phyloP scores from a whole-genome alignment of 768 basidiomycete genomes.

The Ephemerocybe angulata region DNA sequence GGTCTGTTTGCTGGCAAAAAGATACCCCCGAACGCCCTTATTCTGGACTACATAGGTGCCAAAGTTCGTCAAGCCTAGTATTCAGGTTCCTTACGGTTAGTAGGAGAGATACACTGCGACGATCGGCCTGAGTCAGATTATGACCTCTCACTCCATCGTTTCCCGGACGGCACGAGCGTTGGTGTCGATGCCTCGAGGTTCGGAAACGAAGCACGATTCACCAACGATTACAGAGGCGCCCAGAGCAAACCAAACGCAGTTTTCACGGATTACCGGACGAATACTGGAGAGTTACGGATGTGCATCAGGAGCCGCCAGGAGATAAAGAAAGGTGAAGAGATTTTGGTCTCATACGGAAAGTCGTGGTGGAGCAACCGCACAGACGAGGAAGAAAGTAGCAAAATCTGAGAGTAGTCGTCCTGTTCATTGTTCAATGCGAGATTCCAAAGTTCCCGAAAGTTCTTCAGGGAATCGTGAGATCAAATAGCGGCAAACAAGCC shows the following conservation, averaged over 20 bases:
- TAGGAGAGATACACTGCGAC: constrained; percentile 81
- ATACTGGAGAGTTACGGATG: constrained; percentile 67
- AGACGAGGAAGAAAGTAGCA: neutral
- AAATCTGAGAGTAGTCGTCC: neutral
- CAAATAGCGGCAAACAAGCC: constrained; percentile 31
- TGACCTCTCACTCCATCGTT: constrained; percentile 76
- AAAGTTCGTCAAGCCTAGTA: neutral
- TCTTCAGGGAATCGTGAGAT: neutral
- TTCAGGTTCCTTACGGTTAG: constrained; percentile 1
- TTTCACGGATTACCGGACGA: constrained; percentile 56
- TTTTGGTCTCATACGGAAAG: constrained; percentile 87
- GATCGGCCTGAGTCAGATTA: constrained; percentile 76
- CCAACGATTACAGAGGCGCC: constrained; percentile 90
- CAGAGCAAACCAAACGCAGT: constrained; percentile 61
- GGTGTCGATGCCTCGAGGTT: constrained; percentile 71
- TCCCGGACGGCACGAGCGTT: constrained; percentile 53
- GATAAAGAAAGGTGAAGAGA: constrained; percentile 78
- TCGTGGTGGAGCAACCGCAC: constrained; percentile 68
- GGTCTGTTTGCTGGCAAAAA: constrained; percentile 79
- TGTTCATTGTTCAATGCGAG: neutral
- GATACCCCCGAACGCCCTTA: constrained; percentile 60
- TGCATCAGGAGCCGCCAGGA: constrained; percentile 63
- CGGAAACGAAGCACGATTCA: constrained; percentile 87
- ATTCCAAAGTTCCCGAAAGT: neutral
- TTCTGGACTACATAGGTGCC: constrained; percentile 70